Evolutionary conservation across 495 filamentous ascomycete genomes (phyloP).

Genomic region (Cairneyella variabilis): DNA sequence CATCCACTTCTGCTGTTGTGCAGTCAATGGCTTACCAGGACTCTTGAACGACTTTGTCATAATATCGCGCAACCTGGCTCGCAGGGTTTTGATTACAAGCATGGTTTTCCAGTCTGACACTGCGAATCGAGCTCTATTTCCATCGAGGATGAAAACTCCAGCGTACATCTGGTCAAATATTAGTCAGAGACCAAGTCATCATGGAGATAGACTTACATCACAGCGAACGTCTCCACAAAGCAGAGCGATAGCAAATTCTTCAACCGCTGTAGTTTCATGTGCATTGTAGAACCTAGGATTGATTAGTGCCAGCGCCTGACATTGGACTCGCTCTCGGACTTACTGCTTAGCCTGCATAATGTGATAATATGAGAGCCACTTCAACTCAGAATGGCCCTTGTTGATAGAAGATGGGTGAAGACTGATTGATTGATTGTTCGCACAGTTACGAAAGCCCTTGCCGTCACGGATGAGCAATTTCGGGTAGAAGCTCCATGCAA

Average conservation of each 20-base stretch:
- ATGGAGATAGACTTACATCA: slow-evolving; percentile 38
- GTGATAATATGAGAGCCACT: slow-evolving; percentile 88
- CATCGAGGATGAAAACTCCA: slow-evolving; percentile 79
- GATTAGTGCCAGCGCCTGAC: neutral
- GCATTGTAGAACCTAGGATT: slow-evolving; percentile 67
- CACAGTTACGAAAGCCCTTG: slow-evolving; percentile 84
- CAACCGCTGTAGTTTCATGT: slow-evolving; percentile 79
- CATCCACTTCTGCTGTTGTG: slow-evolving; percentile 69
- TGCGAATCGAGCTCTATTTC: slow-evolving; percentile 82
- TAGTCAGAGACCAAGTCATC: slow-evolving; percentile 7
- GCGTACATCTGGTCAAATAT: slow-evolving; percentile 60
- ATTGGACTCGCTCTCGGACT: slow-evolving; percentile 17
- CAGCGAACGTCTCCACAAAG: slow-evolving; percentile 85
- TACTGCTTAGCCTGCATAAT: slow-evolving; percentile 89
- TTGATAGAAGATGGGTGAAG: slow-evolving; percentile 86
- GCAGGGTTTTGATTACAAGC: slow-evolving; percentile 76
- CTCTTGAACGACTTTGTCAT: slow-evolving; percentile 64
- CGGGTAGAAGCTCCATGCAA: slow-evolving; percentile 92
- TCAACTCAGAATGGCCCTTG: slow-evolving; percentile 60
- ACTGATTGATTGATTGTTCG: slow-evolving; percentile 83
- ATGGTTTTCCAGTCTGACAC: slow-evolving; percentile 88
- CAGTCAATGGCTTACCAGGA: slow-evolving; percentile 63
- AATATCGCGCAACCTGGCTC: slow-evolving; percentile 63
- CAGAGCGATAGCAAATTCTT: slow-evolving; percentile 76
- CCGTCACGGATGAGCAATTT: slow-evolving; percentile 84